A percentile compares a stretch with the other conserved stretches of the same genome.
Evolutionary conservation across 2,329 filamentous ascomycete genomes (phyloP).

Genomic region (Apiospora arundinis): DNA sequence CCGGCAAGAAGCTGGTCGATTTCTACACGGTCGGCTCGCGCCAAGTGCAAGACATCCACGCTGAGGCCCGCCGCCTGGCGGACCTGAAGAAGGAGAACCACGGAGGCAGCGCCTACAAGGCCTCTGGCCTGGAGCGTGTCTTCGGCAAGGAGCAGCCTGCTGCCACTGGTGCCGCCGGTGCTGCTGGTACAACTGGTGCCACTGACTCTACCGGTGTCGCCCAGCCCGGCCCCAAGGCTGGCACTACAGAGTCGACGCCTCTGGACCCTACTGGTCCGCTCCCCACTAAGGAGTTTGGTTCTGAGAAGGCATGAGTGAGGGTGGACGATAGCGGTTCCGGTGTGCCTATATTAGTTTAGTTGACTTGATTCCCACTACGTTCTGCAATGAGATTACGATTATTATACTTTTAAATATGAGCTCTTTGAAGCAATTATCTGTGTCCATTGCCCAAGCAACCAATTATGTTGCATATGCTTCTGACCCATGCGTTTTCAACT

Average conservation of each 20-base stretch:
- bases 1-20: slow-evolving; percentile 82
- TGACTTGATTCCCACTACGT: slow-evolving; percentile 7
- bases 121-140: slow-evolving; percentile 62
- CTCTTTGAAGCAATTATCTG: neutral
- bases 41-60: slow-evolving; percentile 93
- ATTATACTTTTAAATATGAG: neutral
- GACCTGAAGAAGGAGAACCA: slow-evolving; percentile 79
- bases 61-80: slow-evolving; percentile 86
- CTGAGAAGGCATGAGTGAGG: slow-evolving; percentile 31
- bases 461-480: neutral
- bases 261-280: slow-evolving; percentile 31
- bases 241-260: slow-evolving; percentile 36
- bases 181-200: slow-evolving; percentile 21
- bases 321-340: neutral
- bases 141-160: slow-evolving; percentile 58
- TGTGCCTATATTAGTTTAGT: slow-evolving; percentile 8
- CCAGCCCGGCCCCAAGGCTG: slow-evolving; percentile 34
- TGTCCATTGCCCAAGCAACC: neutral
- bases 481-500: no score
- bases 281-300: slow-evolving; percentile 35
- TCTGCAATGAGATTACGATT: slow-evolving; percentile 13
- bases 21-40: slow-evolving; percentile 88
- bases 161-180: neutral
- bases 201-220: slow-evolving; percentile 29
- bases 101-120: slow-evolving; percentile 65